Percentiles rank a stretch among this genome's conserved stretches.
Evolutionary conservation across 169 alveolate species (phyloP).

Genomic region (Cryptosporidium meleagridis): DNA sequence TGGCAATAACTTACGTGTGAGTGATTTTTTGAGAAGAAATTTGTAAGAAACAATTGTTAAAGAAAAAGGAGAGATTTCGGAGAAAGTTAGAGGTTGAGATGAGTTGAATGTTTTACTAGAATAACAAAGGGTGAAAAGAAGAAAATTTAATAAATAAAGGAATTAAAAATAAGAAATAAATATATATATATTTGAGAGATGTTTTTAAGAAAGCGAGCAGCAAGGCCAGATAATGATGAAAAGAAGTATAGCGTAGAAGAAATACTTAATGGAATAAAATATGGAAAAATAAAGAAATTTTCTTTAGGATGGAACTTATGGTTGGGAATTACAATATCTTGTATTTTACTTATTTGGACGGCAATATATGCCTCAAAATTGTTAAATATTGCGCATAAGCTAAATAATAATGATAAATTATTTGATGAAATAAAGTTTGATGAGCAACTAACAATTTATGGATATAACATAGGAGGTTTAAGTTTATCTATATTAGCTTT

Average conservation of each 20-base stretch:
- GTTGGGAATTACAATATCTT: constrained; percentile 6
- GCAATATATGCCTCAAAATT: constrained; percentile 32
- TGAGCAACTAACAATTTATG: constrained; percentile 11
- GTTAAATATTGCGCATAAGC: background rate
- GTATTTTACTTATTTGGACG: constrained; percentile 10
- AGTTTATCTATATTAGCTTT: constrained; percentile 49
- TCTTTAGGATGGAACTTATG: constrained; percentile 50
- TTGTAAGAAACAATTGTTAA: background rate
- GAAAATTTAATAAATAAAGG: background rate
- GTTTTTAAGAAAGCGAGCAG: background rate
- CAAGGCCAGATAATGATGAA: background rate
- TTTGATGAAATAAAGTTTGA: constrained; percentile 21
- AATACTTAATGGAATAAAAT: constrained; percentile 16
- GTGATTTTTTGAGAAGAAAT: constrained; percentile 11
- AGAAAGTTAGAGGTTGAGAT: background rate
- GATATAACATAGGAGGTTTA: constrained; percentile 36
- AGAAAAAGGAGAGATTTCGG: background rate
- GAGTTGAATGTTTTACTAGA: background rate
- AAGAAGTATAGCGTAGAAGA: constrained; percentile 4
- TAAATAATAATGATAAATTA: background rate
- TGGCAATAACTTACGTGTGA: background rate
- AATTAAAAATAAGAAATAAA: background rate
- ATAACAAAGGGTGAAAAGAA: background rate
- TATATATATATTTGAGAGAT: background rate
- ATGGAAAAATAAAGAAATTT: background rate